Evolutionary conservation across 106 monocot species (phyloP), one percentile per base, ranked within the genome.

Genomic region (Apostasia shenzhenica): DNA sequence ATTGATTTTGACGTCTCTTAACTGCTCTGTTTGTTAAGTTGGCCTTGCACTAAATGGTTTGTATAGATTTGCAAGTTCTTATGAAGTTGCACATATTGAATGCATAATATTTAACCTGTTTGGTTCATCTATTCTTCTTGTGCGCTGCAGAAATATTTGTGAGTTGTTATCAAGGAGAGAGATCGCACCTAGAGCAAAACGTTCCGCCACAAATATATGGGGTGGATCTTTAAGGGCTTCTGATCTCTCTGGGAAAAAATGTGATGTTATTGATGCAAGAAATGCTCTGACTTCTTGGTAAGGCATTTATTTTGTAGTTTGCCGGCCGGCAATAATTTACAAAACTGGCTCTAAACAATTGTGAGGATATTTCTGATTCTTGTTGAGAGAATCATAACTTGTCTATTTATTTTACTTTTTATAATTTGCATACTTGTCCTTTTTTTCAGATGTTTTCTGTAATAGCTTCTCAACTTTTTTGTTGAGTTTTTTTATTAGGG

Each of bases 231-330:
- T 69, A 53, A 77, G 51, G 9, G 74, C 58, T 69, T 42, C 56
- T 64, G 67, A 81, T 76, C 54, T 41, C 55, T 49, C 42, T 73
- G 74, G 66, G 66, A 48, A 54, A 76, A 80, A 58, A 67, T 89
- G 71, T 74, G 72, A 73, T 69, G 59, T 51, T 54, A 66, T 74
- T 57, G 95, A 92, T 83, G 82, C 89, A 63, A 86, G 73, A 73
- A 80, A 75, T 49, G 80, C 84, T 69, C 77, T 97, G 14, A 60
- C 72, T 78, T 97, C 95, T 67, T 97, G 95, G 95, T 97, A 95
- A 76, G 67, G 8, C 5, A 69, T 39, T 14, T 66, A 67, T 63
- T 52, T 1, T 11, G 12, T 13, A 41, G 41, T 59, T 38, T 9
- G 8, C 41, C 9, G 8, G 40, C 40, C 41, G 9, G 10, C 10